Conservation (phyloP, 1,284 basidiomycete genomes). For the Spongiforma sp. region DNA sequence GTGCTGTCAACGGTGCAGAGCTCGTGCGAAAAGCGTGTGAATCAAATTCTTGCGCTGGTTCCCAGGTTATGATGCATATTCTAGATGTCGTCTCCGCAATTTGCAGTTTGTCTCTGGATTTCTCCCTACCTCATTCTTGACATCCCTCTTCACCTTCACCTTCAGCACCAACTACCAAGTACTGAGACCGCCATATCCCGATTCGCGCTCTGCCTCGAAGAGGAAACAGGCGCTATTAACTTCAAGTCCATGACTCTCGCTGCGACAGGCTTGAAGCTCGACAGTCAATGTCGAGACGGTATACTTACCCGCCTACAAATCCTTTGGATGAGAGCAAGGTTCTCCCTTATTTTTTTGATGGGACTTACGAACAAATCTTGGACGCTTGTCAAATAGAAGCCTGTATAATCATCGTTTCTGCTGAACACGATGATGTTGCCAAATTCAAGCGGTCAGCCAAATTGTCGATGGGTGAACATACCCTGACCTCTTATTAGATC, state of each 20-base stretch:
- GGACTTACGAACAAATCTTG: slow-evolving; percentile 85
- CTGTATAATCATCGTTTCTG: slow-evolving; percentile 85
- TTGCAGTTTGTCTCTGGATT: slow-evolving; percentile 59
- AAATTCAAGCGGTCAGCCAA: slow-evolving; percentile 79
- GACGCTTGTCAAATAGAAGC: slow-evolving; percentile 75
- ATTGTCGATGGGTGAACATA: background rate
- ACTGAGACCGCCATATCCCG: slow-evolving; percentile 38
- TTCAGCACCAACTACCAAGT: slow-evolving; percentile 49
- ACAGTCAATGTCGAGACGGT: slow-evolving; percentile 30
- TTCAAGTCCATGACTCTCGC: slow-evolving; percentile 43
- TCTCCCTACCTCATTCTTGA: slow-evolving; percentile 57
- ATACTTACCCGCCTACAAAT: slow-evolving; percentile 31
- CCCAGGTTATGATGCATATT: background rate
- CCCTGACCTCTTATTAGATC: slow-evolving; percentile 48
- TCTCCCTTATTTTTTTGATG: slow-evolving; percentile 82
- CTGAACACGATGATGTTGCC: slow-evolving; percentile 88
- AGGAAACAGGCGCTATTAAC: slow-evolving; percentile 76
- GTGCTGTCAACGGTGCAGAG: too few relatives aligned
- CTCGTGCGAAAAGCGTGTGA: too few relatives aligned
- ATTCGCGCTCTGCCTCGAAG: slow-evolving; percentile 68
- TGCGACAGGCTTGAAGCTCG: slow-evolving; percentile 41
- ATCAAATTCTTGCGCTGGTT: too few relatives aligned
- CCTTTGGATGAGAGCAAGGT: slow-evolving; percentile 48
- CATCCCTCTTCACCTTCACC: slow-evolving; percentile 46
- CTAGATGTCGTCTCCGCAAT: slow-evolving; percentile 47